Percentiles rank a stretch among this genome's conserved stretches.
These are phyloP conservation scores for Populus tremula DNA, from an alignment of 345 rosid genomes.

Conservation along the genomic window DNA sequence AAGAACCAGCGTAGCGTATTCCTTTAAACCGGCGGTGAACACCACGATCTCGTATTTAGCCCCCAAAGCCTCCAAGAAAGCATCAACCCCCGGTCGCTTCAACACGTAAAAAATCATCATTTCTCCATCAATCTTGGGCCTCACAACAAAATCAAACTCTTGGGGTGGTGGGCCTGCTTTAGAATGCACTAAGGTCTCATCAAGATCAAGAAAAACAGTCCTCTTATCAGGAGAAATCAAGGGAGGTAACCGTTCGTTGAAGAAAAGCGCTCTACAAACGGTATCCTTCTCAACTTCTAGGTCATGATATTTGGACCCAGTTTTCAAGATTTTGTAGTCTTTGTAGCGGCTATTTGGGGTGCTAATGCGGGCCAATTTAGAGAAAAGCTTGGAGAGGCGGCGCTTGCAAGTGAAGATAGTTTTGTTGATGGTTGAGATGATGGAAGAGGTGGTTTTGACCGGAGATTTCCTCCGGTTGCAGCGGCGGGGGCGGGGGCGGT, in stretches of 20 bases:
- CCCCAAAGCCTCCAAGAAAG: conserved; percentile 50
- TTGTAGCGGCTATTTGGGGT: conserved; percentile 39
- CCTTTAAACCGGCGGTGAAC: conserved; percentile 84
- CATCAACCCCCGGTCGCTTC: conserved; percentile 87
- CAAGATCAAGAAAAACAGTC: conserved; percentile 86
- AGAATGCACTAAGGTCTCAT: conserved; percentile 87
- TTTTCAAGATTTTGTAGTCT: conserved; percentile 56
- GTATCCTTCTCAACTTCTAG: background rate
- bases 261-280: conserved; percentile 30
- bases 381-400: conserved; percentile 61
- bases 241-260: conserved; percentile 37
- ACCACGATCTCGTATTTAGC: conserved; percentile 67
- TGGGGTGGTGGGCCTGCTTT: conserved; percentile 61
- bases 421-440: conserved; percentile 60
- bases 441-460: conserved; percentile 27
- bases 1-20: conserved; percentile 73
- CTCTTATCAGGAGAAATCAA: conserved; percentile 31
- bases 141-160: conserved; percentile 59
- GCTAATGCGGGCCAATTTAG: conserved; percentile 42
- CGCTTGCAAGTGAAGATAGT: conserved; percentile 59
- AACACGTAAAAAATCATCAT: conserved; percentile 60
- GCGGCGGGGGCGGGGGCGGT: conserved; percentile 30
- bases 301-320: background rate
- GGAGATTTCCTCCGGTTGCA: conserved; percentile 42
- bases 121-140: conserved; percentile 64